Evolutionary conservation across 1,284 basidiomycete species (phyloP), one percentile per base, ranked within the genome.

Genomic region (Marasmius oreades): DNA sequence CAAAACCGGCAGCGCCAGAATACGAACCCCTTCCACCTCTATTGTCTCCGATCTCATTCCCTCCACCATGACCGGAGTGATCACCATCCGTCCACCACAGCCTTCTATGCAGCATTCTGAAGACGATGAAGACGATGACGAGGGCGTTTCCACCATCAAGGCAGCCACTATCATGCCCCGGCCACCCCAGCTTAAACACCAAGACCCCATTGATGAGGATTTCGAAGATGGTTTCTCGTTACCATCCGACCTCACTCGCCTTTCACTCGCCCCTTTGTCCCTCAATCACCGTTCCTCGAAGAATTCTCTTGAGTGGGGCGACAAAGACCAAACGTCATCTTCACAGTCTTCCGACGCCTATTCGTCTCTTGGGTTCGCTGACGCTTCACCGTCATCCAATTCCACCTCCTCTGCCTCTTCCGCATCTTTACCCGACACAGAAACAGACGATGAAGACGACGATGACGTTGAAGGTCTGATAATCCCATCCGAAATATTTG

Each of bases 331-430:
- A 54, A 88, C 89, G 1, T 83, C 80, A 1, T 90, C 90, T 11
- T 92, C 90, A 3, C 86, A 89, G 64, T 91, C 89, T 14, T 92
- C 90, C 23, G 90, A 92, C 67, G 81, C 89, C 5, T 90, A 88
- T 64, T 91, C 88, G 36, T 79, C 84, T 37, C 78, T 91, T 39
- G 87, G 88, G 50, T 86, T 91, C 61, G 80, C 83, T 51, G 85
- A 84, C 62, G 79, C 79, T 34, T 88, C 83, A 4, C 84, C 86
- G 7, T 86, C 84, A 23, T 90, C 88, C 23, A 85, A 83, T 58
- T 89, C 85, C 46, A 80, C 81, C 3, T 81, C 83, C 1, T 86
- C 85, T 4, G 75, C 79, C 24, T 88, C 87, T 44, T 86, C 85
- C 5, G 75, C 79, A 24, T 88, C 87, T 44, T 71, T 82, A 33